Conservation (phyloP, 768 basidiomycete species). For the Suillus americanus region DNA sequence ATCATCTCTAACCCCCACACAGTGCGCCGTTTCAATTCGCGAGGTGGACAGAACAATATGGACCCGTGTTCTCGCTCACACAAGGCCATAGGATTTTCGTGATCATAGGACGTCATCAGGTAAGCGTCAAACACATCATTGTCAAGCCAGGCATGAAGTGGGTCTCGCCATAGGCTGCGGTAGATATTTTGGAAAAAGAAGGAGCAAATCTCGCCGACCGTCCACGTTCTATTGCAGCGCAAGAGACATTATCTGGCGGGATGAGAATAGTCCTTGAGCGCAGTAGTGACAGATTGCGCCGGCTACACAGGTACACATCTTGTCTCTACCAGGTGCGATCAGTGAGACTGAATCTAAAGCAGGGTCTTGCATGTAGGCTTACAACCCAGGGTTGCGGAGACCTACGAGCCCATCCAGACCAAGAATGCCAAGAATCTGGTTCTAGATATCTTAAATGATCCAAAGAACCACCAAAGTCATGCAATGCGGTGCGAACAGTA, state of each 20-base stretch:
- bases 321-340: neutral
- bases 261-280: conserved; percentile 31
- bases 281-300: conserved; percentile 31
- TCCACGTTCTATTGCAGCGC: conserved; percentile 35
- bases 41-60: conserved; percentile 58
- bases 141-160: neutral
- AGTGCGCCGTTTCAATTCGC: conserved; percentile 37
- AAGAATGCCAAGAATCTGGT: neutral
- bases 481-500: neutral
- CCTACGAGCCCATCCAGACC: neutral
- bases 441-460: neutral
- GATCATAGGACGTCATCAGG: conserved; percentile 24
- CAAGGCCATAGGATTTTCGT: conserved; percentile 36
- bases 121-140: neutral
- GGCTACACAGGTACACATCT: conserved; percentile 7
- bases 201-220: conserved; percentile 35
- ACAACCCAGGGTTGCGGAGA: neutral
- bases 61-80: conserved; percentile 55
- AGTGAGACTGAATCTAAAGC: neutral
- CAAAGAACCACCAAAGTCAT: neutral
- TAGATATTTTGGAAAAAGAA: conserved; percentile 42
- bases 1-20: neutral
- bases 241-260: conserved; percentile 33
- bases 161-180: conserved; percentile 34
- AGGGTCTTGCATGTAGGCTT: neutral